Base-by-base conservation (phyloP, 805 yeast genomes). In the Saccharomycopsis babjevae region DNA sequence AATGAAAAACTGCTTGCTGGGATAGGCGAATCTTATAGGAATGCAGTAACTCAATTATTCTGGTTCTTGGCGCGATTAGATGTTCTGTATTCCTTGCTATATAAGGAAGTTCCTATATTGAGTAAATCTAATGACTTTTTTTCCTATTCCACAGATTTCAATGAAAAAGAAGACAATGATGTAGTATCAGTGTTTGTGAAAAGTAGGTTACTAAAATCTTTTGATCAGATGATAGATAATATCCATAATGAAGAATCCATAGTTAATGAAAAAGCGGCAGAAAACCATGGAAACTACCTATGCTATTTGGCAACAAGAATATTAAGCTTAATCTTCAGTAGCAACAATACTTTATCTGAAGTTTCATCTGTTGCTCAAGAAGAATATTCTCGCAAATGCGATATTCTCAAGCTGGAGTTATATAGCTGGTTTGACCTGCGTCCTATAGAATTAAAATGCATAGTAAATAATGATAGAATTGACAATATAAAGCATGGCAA, bases 31-130 rank as follows among this genome's bases (percentile, higher is more conserved):
- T 50, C 39, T 15, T 28, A 5, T 13, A 58, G 25, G 10, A 32
- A 20, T 13, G 28, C 46, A 22, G 15, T 46, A 3, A 11, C 40
- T 39, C 58, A 59, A 38, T 40, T 61, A 18, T 63, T 63, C 30
- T 61, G 60, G 65, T 18, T 55, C 8, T 54, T 63, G 36, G 59
- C 50, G 5, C 11, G 56, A n/a, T n/a, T 63, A 28, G 65, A 63
- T 39, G 6, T 63, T 10, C 56, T 52, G 56, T 61, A 58, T 46
- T 57, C 64, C 5, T 22, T 61, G 6, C 25, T 38, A 34, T 54
- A 39, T 16, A 58, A 57, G 28, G 61, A 61, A 25, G 52, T 46
- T 2, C 42, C 61, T 18, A 52, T 50, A 18, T 46, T 57, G 32
- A 46, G 10, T 11, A 46, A 25, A n/a, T 46, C 52, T 22, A 13